Evolutionary conservation across 2,329 filamentous ascomycete genomes (phyloP), one percentile per base, ranked within the genome.

Genomic region (Microsporum audouinii): DNA sequence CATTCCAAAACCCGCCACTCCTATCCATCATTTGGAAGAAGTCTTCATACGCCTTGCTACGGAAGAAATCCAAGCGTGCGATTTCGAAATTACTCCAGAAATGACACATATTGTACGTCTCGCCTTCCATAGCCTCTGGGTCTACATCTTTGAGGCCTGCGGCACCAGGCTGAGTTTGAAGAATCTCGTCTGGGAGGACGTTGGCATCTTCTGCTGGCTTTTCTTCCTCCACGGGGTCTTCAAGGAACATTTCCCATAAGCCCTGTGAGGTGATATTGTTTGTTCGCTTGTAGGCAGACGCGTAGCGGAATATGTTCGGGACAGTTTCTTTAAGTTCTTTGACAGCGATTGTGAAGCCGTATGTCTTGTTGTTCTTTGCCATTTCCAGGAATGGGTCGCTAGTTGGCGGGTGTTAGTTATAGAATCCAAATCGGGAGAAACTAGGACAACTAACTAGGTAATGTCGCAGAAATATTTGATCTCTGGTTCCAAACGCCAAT

Each of bases 71-170:
- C 63, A 99, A 82, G 63, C 86, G 85, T 12, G 94, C 94, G 77
- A 99, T 99, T 76, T 99, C 94, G 68, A 99, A 99, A 75, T 99
- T 99, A 74, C 91, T 96, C 94, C 94, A 99, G 80, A 96, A 99
- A 79, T 99, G 94, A 74, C 94, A 99, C 94, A 99, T 99, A 78
- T 99, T 99, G 81, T 99, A 99, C 69, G 86, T 89, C 74, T 99
- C 94, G 65, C 91, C 90, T 72, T 97, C 92, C 94, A 99, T 99
- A 47, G 86, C 84, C 71, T 97, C 91, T 0, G 88, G 86, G 70
- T 97, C 90, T 61, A 96, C 88, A 47, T 94, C 85, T 34, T 87
- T 85, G n/a, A 90, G 77, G 38, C 82, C 82, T 64, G 86, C 85
- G 60, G 82, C 81, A 41, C 84, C 85, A 29, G 89, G 85, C 63